Conservation (phyloP, 1,284 basidiomycete genomes). For the Ceratobasidium sp. region DNA sequence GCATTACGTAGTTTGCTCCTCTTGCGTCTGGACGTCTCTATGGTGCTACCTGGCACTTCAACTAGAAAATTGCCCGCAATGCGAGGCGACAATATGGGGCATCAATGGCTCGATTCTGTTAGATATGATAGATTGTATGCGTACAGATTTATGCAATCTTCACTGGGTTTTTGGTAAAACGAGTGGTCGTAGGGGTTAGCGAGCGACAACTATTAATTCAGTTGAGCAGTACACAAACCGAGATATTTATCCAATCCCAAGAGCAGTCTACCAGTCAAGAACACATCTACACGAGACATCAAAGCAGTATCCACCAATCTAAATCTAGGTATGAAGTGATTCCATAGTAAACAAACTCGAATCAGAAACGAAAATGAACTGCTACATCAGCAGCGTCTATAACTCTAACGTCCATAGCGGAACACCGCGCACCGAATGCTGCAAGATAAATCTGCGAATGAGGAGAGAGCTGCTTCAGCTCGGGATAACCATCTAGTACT, state of each 20-base stretch:
- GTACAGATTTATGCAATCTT: constrained; percentile 15
- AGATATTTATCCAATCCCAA: not conserved
- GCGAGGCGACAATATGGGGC: not conserved
- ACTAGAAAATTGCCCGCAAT: not conserved
- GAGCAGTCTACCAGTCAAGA: not conserved
- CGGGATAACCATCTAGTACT: constrained; percentile 21
- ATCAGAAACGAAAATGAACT: constrained; percentile 15
- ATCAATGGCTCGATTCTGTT: not conserved
- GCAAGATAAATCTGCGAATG: constrained; percentile 17
- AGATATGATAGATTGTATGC: constrained; percentile 37
- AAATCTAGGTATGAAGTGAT: not conserved
- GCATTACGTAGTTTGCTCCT: constrained; percentile 17
- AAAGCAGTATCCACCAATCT: not conserved
- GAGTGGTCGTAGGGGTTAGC: not conserved
- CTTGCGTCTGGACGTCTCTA: constrained; percentile 26
- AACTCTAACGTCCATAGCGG: not conserved
- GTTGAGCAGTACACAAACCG: not conserved
- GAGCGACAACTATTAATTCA: not conserved
- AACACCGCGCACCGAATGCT: constrained; percentile 14
- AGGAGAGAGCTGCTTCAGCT: constrained; percentile 4
- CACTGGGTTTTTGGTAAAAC: constrained; percentile 19
- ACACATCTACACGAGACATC: not conserved
- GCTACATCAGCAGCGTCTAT: constrained; percentile 12
- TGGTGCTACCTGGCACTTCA: constrained; percentile 36
- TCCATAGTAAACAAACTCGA: not conserved